phyloP scores from a whole-genome alignment of 2,329 filamentous ascomycete species.

The Chaetomiaceae sp. region DNA sequence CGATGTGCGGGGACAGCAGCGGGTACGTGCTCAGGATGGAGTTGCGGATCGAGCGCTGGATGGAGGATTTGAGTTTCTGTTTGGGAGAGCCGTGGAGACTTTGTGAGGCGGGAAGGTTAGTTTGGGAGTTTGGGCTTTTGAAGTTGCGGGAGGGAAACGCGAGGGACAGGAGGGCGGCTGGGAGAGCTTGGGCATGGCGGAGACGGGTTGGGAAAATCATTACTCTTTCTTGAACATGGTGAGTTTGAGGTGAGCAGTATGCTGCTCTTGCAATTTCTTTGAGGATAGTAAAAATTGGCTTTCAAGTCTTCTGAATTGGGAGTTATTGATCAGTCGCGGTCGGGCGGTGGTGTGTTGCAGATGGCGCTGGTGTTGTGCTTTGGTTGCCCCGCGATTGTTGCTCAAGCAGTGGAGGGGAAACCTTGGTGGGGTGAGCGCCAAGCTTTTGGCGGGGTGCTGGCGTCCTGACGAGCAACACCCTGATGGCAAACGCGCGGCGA shows the following conservation, averaged over 20 bases:
- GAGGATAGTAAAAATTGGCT: too few species aligned
- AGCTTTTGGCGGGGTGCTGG: constrained; percentile 17
- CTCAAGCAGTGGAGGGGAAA: constrained; percentile 11
- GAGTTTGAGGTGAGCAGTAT: constrained; percentile 20
- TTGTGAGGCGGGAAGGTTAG: constrained; percentile 23
- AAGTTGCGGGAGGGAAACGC: neutral
- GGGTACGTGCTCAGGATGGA: constrained; percentile 83
- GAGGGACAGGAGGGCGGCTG: neutral
- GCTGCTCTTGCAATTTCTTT: neutral
- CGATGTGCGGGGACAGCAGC: constrained; percentile 78
- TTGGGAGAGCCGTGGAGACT: constrained; percentile 75
- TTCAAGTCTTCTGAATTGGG: too few species aligned
- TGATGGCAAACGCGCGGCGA: too few species aligned
- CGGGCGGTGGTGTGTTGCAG: neutral
- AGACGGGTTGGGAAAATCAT: too few species aligned
- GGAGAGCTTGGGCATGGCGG: too few species aligned
- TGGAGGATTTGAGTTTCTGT: constrained; percentile 96
- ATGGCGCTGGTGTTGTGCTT: neutral
- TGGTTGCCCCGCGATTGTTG: constrained; percentile 17
- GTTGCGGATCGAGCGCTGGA: constrained; percentile 78
- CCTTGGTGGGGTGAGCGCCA: constrained; percentile 10
- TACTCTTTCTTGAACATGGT: constrained; percentile 95
- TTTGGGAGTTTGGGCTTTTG: constrained; percentile 9
- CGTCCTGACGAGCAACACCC: too few species aligned
- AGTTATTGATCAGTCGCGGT: neutral